These are phyloP conservation scores for Polyporus arcularius DNA, from an alignment of 768 basidiomycete species.

Conservation along the genomic window DNA sequence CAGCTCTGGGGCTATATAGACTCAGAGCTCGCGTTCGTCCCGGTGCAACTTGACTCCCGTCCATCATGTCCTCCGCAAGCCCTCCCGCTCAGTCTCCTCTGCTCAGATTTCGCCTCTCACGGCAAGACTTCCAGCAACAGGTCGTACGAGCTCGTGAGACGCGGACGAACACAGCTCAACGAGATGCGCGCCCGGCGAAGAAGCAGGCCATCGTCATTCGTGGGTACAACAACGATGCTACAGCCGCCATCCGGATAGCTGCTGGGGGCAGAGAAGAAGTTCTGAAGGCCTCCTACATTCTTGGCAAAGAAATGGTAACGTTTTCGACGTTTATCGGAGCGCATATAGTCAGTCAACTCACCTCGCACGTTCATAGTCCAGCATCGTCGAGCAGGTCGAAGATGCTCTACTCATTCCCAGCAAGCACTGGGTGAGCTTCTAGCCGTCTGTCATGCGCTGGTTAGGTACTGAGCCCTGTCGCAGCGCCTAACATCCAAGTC, in stretches of 20 bases:
- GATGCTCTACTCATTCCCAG: not conserved
- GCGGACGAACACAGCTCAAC: not conserved
- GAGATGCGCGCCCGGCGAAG: not conserved
- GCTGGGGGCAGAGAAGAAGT: not conserved
- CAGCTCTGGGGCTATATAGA: no score
- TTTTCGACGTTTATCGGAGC: not conserved
- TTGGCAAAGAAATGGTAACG: not conserved
- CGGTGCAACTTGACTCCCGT: not conserved
- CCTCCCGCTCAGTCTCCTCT: not conserved
- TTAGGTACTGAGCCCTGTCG: not conserved
- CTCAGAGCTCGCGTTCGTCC: no score
- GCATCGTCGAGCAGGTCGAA: not conserved
- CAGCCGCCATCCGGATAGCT: not conserved
- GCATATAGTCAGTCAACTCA: not conserved
- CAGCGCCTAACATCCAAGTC: not conserved
- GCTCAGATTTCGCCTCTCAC: not conserved
- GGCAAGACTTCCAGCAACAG: not conserved
- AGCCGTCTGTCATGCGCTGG: not conserved
- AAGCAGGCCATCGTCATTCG: not conserved
- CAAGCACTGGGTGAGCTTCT: not conserved
- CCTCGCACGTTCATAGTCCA: not conserved
- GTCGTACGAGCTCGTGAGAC: not conserved
- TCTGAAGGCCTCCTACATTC: not conserved
- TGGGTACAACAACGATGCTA: not conserved
- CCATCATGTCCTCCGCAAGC: not conserved